Conservation (phyloP, 2,329 filamentous ascomycete species). For the Arachnomyces sp. region DNA sequence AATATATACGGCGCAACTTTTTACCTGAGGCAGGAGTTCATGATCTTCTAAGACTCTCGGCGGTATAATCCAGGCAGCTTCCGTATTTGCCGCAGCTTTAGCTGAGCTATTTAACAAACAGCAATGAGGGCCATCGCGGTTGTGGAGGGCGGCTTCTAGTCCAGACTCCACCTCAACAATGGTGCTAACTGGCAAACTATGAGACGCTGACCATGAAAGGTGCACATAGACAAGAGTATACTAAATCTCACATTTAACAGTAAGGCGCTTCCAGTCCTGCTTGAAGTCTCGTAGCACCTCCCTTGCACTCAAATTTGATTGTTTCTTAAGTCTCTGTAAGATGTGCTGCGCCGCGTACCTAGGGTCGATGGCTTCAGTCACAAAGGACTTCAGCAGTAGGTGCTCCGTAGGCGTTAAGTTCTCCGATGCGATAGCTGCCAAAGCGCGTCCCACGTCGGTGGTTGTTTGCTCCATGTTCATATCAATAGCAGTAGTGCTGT, state of each 20-base stretch:
- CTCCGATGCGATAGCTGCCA: conserved; percentile 1
- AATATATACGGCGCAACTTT: no score
- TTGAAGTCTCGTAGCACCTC: conserved; percentile 1
- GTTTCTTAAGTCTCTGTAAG: neutral
- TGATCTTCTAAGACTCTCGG: neutral
- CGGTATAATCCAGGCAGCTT: conserved; percentile 2
- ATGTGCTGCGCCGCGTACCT: neutral
- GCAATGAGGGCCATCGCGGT: conserved; percentile 2
- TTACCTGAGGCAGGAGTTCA: neutral
- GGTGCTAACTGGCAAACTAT: neutral
- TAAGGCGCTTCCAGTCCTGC: neutral
- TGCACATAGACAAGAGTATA: no score
- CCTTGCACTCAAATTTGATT: neutral
- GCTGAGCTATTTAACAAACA: neutral
- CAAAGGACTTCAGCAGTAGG: neutral
- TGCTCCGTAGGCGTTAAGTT: conserved; percentile 2
- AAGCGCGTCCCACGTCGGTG: neutral
- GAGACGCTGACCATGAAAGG: neutral
- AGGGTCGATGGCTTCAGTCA: conserved; percentile 2
- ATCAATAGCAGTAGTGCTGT: no score
- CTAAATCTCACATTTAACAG: neutral
- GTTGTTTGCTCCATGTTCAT: no score
- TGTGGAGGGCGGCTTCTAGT: neutral
- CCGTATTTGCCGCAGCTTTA: neutral
- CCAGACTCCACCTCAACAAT: neutral